A percentile compares a stretch with the other conserved stretches of the same genome.
Evolutionary conservation across 2,329 filamentous ascomycete genomes (phyloP).

Genomic region (Aspergillus piperis): DNA sequence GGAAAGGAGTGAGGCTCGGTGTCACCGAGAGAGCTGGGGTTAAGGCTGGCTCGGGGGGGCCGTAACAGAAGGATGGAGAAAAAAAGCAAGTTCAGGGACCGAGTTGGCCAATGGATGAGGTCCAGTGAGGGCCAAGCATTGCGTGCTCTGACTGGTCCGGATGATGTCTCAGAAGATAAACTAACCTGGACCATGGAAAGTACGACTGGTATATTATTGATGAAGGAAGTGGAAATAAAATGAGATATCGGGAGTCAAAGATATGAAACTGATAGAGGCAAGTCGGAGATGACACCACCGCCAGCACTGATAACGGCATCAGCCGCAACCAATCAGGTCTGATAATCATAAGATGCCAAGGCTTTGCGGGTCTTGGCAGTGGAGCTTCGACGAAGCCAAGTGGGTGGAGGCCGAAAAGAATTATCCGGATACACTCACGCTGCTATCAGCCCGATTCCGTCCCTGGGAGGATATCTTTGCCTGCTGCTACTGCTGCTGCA

Average conservation of each 20-base stretch:
- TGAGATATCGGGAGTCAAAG: too few relatives aligned
- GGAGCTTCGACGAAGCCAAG: constrained; percentile 9
- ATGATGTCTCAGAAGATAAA: background rate
- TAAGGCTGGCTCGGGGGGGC: background rate
- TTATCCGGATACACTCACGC: background rate
- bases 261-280: background rate
- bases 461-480: background rate
- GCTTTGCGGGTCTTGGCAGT: background rate
- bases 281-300: constrained; percentile 9
- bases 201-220: too few relatives aligned
- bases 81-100: background rate
- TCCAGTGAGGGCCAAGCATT: background rate
- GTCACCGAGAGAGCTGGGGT: background rate
- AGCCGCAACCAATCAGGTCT: background rate
- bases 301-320: constrained; percentile 7
- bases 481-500: background rate
- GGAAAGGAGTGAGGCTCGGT: background rate
- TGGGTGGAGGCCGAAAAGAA: background rate
- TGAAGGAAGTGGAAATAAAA: too few relatives aligned
- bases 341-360: background rate
- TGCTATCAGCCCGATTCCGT: background rate
- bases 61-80: background rate
- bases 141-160: background rate
- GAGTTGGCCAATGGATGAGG: background rate
- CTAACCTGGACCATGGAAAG: too few relatives aligned